Conservation (phyloP, 306 rosid genomes). For the Macrotyloma uniflorum region DNA sequence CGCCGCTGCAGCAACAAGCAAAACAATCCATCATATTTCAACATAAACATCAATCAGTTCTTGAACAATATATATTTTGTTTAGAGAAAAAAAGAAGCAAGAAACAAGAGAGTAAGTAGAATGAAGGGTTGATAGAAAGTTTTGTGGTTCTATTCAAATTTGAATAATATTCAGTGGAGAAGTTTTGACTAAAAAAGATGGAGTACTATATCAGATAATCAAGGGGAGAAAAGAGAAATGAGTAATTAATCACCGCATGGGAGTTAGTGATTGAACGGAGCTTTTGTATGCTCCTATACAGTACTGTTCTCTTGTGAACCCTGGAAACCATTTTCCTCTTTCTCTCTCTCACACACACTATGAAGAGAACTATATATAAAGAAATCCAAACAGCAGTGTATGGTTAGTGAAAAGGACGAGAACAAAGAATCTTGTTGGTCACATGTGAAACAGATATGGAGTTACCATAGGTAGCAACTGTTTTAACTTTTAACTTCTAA, state of each 20-base stretch:
- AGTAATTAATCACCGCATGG: conserved; percentile 44
- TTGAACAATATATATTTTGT: background rate
- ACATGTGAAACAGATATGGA: conserved; percentile 45
- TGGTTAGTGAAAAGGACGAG: conserved; percentile 37
- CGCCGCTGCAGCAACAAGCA: conserved; percentile 33
- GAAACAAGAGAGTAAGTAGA: background rate
- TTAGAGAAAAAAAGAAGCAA: background rate
- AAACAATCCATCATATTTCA: background rate
- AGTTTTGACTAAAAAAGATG: background rate
- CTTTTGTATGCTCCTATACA: conserved; percentile 43
- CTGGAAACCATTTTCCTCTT: conserved; percentile 52
- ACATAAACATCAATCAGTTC: background rate
- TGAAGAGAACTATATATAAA: conserved; percentile 20
- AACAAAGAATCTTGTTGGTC: conserved; percentile 40
- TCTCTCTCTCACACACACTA: background rate
- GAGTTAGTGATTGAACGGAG: conserved; percentile 60
- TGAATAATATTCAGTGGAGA: background rate
- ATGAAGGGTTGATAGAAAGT: background rate
- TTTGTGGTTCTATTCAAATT: background rate
- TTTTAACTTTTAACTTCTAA: conserved; percentile 33
- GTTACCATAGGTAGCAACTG: conserved; percentile 36
- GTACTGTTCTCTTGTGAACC: conserved; percentile 42
- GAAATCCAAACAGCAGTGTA: background rate
- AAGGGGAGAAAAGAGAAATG: background rate
- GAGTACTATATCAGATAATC: background rate